These are phyloP conservation scores for Golubevia pallescens DNA, from an alignment of 1,284 basidiomycete genomes.

Conservation along the genomic window DNA sequence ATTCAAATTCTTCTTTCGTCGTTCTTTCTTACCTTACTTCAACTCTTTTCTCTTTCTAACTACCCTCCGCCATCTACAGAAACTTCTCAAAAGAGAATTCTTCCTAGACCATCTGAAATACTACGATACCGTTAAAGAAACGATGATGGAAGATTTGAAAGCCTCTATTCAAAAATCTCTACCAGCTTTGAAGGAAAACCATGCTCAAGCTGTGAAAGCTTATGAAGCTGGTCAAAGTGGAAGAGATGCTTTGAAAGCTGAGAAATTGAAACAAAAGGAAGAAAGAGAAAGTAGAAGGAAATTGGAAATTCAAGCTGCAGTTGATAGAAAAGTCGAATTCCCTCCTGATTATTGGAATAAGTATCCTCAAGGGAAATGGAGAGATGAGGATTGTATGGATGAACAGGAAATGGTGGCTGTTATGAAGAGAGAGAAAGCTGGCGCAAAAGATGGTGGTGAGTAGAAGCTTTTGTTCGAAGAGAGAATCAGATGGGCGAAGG, in stretches of 20 bases:
- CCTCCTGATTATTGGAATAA: no score
- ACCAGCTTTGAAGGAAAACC: conserved; percentile 38
- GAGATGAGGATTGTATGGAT: no score
- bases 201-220: conserved; percentile 20
- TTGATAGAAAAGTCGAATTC: no score
- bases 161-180: conserved; percentile 33
- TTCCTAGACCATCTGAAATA: conserved; percentile 48
- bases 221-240: no score
- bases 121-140: conserved; percentile 45
- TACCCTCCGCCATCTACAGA: conserved; percentile 9
- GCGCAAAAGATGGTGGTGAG: neutral
- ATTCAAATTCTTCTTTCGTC: neutral
- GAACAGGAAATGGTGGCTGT: neutral
- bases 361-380: no score
- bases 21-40: neutral
- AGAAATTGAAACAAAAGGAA: no score
- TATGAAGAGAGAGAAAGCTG: neutral
- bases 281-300: no score
- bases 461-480: neutral
- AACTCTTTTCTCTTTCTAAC: neutral
- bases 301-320: no score
- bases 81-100: conserved; percentile 58
- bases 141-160: conserved; percentile 38
- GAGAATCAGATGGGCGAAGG: neutral
- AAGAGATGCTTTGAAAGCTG: no score